Evolutionary conservation across 1,139 yeast species (phyloP), one percentile per base, ranked within the genome.

Genomic region (Magnusiomyces fungicola): DNA sequence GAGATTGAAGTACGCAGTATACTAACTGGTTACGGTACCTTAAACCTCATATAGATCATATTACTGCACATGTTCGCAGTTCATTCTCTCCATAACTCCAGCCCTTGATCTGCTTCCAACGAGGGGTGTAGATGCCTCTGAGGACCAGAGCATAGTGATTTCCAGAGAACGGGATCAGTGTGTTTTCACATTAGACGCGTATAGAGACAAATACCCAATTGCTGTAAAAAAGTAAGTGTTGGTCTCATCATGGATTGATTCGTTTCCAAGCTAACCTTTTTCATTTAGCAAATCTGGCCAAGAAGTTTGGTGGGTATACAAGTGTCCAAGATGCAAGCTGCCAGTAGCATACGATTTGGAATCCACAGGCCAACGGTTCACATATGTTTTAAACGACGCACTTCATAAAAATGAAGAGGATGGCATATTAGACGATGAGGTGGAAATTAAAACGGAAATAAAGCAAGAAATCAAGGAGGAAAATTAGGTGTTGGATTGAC

Each of bases 291-390:
- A 27, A 27, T 27, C 30, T 12, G 30, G 30, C 7, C 30, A 44
- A 14, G 53, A 50, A 22, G 33, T 43, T 6, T 46, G 49, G 49
- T 50, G 51, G 50, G 24, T 50, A 18, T 42, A 48, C 24, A 42
- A 45, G 22, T 50, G 53, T 32, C 49, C 49, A 19, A 41, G 53
- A 16, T 50, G 53, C 37, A 46, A 48, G 16, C 33, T 49, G 43
- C 47, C 53, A 12, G 36, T 50, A 4, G 53, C 46, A 4, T 50
- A 50, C 25, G 53, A 50, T 24, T 22, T 50, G 32, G 49, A 50
- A 23, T 38, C 37, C 5, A 23, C 30, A 2, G 24, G 29, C 25
- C 50, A 39, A 30, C 39, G 42, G 24, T 50, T 27, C 34, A 43
- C 45, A 14, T 50, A 47, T 25, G 33, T 50, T 2, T 18, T 47